phyloP scores from a whole-genome alignment of 371 early-diverging fungal genomes.

The Rhizopus arrhizus region DNA sequence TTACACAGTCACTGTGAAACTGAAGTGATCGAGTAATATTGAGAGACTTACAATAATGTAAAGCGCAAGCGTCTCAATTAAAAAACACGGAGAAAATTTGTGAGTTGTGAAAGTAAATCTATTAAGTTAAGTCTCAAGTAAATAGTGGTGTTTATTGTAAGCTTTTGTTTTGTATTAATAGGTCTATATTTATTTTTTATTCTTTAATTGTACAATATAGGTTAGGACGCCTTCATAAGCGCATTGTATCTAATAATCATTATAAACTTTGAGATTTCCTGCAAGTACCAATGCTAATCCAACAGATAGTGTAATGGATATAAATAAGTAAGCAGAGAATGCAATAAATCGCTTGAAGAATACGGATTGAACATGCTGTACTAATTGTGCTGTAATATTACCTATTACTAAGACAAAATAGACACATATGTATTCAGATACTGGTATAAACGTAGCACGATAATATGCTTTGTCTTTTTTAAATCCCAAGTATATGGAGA shows the following conservation, averaged over 20 bases:
- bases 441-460: slow-evolving; percentile 45
- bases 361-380: neutral
- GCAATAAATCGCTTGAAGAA: slow-evolving; percentile 9
- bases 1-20: too few species aligned
- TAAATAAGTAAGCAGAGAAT: slow-evolving; percentile 8
- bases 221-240: too few species aligned
- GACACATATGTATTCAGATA: slow-evolving; percentile 36
- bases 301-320: slow-evolving; percentile 18
- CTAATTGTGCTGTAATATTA: slow-evolving; percentile 4
- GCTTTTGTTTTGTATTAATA: too few species aligned
- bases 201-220: neutral
- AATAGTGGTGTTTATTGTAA: too few species aligned
- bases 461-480: slow-evolving; percentile 33
- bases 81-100: too few species aligned
- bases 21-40: too few species aligned
- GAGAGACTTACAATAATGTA: too few species aligned
- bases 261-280: slow-evolving; percentile 36
- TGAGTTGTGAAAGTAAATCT: too few species aligned
- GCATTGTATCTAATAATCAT: slow-evolving; percentile 33
- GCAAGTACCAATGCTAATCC: slow-evolving; percentile 37
- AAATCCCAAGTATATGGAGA: slow-evolving; percentile 31
- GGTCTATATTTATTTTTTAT: neutral
- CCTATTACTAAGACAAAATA: slow-evolving; percentile 28
- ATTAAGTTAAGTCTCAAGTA: too few species aligned
- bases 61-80: too few species aligned